phyloP scores from a whole-genome alignment of 2,329 filamentous ascomycete genomes.

The Diaporthe aspalathi region DNA sequence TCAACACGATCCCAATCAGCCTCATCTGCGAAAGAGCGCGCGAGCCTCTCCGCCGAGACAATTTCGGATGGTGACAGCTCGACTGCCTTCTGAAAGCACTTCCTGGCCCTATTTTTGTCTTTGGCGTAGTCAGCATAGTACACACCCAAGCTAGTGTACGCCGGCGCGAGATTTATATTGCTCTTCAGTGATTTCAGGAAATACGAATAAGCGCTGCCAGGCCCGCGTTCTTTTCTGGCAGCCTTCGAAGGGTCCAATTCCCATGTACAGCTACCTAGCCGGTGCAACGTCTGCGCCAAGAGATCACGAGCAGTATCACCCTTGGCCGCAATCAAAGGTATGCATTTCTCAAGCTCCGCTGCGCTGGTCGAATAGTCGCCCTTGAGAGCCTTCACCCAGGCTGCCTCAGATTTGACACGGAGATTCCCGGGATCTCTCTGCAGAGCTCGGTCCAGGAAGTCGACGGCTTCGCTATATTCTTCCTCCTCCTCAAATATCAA shows the following conservation, averaged over 20 bases:
- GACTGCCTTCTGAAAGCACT: conserved; percentile 96
- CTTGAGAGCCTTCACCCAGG: conserved; percentile 89
- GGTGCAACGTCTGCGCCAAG: conserved; percentile 87
- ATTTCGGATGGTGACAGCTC: conserved; percentile 91
- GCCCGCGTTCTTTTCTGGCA: conserved; percentile 78
- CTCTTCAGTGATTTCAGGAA: conserved; percentile 88
- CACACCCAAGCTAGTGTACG: conserved; percentile 89
- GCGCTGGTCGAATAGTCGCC: conserved; percentile 78
- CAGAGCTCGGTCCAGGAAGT: conserved; percentile 82
- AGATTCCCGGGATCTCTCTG: conserved; percentile 79
- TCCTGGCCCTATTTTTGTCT: conserved; percentile 86
- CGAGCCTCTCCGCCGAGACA: conserved; percentile 86
- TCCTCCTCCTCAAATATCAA: conserved; percentile 94
- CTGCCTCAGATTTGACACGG: conserved; percentile 84
- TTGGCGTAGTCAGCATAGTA: conserved; percentile 93
- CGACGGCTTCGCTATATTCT: conserved; percentile 83
- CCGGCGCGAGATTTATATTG: conserved; percentile 87
- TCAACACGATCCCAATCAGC: conserved; percentile 98
- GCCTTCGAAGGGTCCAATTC: conserved; percentile 79
- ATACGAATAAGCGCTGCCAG: conserved; percentile 80
- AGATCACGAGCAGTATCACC: conserved; percentile 72
- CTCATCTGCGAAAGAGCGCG: conserved; percentile 86
- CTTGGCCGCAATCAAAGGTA: conserved; percentile 73
- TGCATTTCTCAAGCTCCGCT: conserved; percentile 75
- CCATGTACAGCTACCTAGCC: conserved; percentile 89